Base-by-base conservation (phyloP, 2,329 filamentous ascomycete species). In the Pyricularia pennisetigena region DNA sequence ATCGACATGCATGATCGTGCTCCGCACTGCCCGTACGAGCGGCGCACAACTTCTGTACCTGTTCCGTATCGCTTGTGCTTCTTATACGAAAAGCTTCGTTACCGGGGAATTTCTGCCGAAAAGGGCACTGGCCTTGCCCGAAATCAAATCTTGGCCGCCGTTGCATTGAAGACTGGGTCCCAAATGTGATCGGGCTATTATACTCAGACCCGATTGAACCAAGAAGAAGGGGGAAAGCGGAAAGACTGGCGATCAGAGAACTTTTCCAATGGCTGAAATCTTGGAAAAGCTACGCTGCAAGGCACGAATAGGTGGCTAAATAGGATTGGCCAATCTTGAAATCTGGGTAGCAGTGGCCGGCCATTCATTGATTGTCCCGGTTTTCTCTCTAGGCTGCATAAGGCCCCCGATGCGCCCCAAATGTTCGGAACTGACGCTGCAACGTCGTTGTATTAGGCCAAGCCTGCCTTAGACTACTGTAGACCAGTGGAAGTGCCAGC, bases 1-100 rank as follows among this genome's bases (percentile, higher is more conserved):
- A 62, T 62, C 29, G 62, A 12, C 68, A 69, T 72, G 70, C 72
- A 71, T 71, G 69, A 72, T 73, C 71, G 70, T 65, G 57, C 57
- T 61, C 23, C 23, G n/a, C 57, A 61, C 57, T 26, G 57, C 57
- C 7, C 57, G 57, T 61, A 61, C n/a, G n/a, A 61, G 57, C 57
- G 57, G 57, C 23, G 23, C 20, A 26, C n/a, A 23, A 26, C 26
- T 61, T 26, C 24, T 61, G 57, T 10, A 12, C 57, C 57, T 61
- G 57, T 24, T 61, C 57, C n/a, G 57, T 61, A 61, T 26, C 57
- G 57, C n/a, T 24, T 61, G n/a, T 26, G 57, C 14, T 61, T 61
- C 23, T 61, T 61, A 16, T 12, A 24, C 9, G 2, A 16, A 26
- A 9, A 24, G 14, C 57, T n/a, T 49, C 41, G 6, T 49, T 49